Percentiles rank a stretch among this genome's conserved stretches.
Evolutionary conservation across 139 green algal species (phyloP).

Genomic region (Chlorella ohadii): DNA sequence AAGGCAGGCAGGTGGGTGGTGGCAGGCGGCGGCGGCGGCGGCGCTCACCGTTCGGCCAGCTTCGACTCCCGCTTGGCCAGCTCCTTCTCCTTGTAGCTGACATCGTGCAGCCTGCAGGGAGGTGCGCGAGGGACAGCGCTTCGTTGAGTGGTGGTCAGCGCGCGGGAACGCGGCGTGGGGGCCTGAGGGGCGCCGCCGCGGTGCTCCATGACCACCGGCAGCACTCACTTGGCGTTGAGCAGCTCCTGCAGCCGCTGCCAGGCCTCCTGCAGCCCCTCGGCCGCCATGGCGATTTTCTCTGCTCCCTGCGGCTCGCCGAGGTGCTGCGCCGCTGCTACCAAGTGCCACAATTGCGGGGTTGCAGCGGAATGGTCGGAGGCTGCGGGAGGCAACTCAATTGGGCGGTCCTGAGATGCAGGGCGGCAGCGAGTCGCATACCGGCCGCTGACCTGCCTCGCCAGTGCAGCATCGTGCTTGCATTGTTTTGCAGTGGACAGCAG

Average conservation of each 20-base stretch:
- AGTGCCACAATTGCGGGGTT: too few species aligned
- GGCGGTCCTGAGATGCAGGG: too few species aligned
- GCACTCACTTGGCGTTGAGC: not conserved
- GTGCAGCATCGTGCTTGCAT: too few species aligned
- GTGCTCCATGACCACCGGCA: not conserved
- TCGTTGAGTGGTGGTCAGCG: not conserved
- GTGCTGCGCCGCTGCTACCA: too few species aligned
- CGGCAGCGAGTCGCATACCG: too few species aligned
- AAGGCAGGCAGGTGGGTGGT: too few species aligned
- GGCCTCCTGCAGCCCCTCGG: not conserved
- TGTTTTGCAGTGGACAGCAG: too few species aligned
- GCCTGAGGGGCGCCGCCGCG: not conserved
- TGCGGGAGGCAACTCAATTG: too few species aligned
- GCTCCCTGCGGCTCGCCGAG: too few species aligned
- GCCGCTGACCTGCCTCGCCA: too few species aligned
- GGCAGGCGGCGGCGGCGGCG: not conserved
- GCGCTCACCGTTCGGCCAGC: conserved; percentile 8
- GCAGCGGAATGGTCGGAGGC: too few species aligned
- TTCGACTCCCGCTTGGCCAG: conserved; percentile 1
- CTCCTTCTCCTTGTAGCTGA: not conserved
- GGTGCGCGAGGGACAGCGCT: not conserved
- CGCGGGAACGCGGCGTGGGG: not conserved
- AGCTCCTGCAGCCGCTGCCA: not conserved
- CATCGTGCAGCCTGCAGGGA: not conserved
- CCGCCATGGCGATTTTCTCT: too few species aligned